phyloP scores from a whole-genome alignment of 345 rosid genomes.

The Eucalyptus pauciflora region DNA sequence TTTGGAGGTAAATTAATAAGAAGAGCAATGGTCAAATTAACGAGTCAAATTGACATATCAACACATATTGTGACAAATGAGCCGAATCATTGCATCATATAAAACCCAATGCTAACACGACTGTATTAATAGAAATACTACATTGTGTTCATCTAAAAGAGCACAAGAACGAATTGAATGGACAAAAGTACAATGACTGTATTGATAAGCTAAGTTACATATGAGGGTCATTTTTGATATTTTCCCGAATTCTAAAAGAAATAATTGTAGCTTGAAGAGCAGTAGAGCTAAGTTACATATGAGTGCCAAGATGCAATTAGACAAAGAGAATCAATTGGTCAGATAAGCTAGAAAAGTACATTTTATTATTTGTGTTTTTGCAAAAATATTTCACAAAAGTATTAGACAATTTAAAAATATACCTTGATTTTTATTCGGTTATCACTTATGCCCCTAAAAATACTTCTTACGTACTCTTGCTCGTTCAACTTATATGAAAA shows the following conservation, averaged over 20 bases:
- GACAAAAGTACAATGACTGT: neutral
- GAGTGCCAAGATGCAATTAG: no score
- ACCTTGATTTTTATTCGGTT: no score
- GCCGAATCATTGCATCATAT: accelerated
- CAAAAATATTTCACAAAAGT: no score
- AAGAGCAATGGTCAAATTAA: neutral
- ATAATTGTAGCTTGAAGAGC: neutral
- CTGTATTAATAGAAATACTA: accelerated
- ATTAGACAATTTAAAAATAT: no score
- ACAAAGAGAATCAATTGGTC: no score
- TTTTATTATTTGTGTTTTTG: no score
- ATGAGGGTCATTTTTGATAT: neutral
- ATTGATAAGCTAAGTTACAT: no score
- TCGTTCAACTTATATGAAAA: neutral
- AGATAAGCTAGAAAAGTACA: no score
- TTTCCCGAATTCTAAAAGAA: neutral
- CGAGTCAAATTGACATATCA: neutral
- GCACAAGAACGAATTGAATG: neutral
- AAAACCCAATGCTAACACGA: neutral
- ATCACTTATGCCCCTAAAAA: no score
- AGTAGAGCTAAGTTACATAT: neutral
- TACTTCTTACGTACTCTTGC: neutral
- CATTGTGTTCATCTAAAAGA: neutral
- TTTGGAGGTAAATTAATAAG: neutral
- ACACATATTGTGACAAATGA: neutral